phyloP scores from a whole-genome alignment of 257 asterid species.

The Salvia splendens region DNA sequence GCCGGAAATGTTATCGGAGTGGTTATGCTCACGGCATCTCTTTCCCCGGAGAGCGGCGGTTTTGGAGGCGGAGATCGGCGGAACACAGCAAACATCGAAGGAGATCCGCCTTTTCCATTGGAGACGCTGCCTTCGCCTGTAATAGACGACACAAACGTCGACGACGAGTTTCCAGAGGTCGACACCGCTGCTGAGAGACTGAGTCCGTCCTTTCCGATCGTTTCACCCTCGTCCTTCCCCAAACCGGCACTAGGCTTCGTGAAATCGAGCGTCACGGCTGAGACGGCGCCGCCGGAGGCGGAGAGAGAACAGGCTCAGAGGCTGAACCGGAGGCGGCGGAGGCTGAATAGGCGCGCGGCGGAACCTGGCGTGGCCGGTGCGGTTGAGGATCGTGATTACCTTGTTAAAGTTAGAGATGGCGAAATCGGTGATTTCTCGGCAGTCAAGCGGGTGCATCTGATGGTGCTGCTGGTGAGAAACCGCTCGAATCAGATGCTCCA shows the following conservation, averaged over 20 bases:
- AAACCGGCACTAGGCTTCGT: slow-evolving; percentile 36
- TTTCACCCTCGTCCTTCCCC: slow-evolving; percentile 30
- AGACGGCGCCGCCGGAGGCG: slow-evolving; percentile 33
- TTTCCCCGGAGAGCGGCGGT: slow-evolving; percentile 63
- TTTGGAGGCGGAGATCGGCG: slow-evolving; percentile 53
- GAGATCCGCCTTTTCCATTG: slow-evolving; percentile 46
- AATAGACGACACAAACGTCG: slow-evolving; percentile 61
- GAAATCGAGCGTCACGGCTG: slow-evolving; percentile 56
- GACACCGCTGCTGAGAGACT: slow-evolving; percentile 43
- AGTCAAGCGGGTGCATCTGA: slow-evolving; percentile 50
- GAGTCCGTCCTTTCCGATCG: slow-evolving; percentile 37
- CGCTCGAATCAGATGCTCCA: slow-evolving; percentile 67
- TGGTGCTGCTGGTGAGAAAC: slow-evolving; percentile 55
- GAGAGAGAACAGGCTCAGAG: slow-evolving; percentile 41
- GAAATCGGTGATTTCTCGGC: slow-evolving; percentile 66
- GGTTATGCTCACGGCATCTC: slow-evolving; percentile 73
- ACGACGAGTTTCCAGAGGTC: slow-evolving; percentile 55
- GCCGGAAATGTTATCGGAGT: slow-evolving; percentile 55
- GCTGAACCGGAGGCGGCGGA: slow-evolving; percentile 28
- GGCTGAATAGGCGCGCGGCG: slow-evolving; percentile 65
- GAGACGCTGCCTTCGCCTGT: slow-evolving; percentile 92
- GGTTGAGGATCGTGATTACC: slow-evolving; percentile 47
- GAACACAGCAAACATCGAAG: slow-evolving; percentile 36
- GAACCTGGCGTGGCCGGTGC: slow-evolving; percentile 88
- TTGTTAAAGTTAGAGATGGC: slow-evolving; percentile 63